A percentile compares a stretch with the other conserved stretches of the same genome.
phyloP scores from a whole-genome alignment of 1,139 yeast genomes.

The Hemisphaericaspora xylanilytica region DNA sequence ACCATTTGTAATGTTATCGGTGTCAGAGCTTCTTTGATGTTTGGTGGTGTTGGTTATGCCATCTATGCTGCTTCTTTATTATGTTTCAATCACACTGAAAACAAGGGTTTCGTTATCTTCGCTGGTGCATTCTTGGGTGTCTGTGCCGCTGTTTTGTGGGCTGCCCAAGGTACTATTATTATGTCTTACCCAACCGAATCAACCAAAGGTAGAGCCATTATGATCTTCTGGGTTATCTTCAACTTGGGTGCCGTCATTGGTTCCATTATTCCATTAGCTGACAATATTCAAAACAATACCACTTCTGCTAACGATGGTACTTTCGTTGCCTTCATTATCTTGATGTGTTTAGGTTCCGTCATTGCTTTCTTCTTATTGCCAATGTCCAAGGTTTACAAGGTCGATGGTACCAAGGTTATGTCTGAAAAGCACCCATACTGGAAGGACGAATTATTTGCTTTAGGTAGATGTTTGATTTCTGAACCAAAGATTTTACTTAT shows the following conservation, averaged over 20 bases:
- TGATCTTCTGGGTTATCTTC: constrained; percentile 62
- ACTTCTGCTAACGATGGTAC: constrained; percentile 52
- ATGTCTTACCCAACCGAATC: constrained; percentile 59
- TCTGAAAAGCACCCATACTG: constrained; percentile 46
- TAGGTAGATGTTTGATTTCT: constrained; percentile 36
- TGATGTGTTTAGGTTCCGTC: constrained; percentile 49
- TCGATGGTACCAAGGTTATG: constrained; percentile 52
- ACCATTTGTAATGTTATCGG: constrained; percentile 56
- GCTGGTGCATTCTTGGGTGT: constrained; percentile 61
- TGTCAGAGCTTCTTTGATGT: constrained; percentile 42
- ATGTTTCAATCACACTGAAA: constrained; percentile 45
- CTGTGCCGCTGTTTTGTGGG: constrained; percentile 59
- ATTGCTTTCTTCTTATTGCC: constrained; percentile 52
- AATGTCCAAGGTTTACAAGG: constrained; percentile 47
- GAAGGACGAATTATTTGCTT: constrained; percentile 44
- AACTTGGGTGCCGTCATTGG: constrained; percentile 65
- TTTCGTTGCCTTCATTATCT: constrained; percentile 54
- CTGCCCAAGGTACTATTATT: constrained; percentile 59
- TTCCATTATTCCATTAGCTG: constrained; percentile 53
- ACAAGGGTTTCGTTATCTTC: constrained; percentile 54
- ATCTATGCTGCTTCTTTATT: constrained; percentile 53
- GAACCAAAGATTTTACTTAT: constrained; percentile 49
- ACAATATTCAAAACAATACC: constrained; percentile 38
- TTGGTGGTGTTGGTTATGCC: constrained; percentile 59
- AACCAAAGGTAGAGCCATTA: constrained; percentile 52